phyloP scores from a whole-genome alignment of 75 land plant genomes.

The Azolla pinnata region DNA sequence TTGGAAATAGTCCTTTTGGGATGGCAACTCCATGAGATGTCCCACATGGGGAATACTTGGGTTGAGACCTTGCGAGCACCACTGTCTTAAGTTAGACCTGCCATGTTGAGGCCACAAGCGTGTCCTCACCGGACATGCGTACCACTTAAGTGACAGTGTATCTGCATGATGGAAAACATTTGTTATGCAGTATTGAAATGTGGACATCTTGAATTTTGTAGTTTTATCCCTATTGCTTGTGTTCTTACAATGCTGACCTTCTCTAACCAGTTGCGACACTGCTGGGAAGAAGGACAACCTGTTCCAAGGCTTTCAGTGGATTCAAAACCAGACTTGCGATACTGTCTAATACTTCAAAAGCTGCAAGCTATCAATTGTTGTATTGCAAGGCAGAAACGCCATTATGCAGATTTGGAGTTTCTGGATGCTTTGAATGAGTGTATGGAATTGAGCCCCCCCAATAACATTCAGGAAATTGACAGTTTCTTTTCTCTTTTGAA shows the following conservation, averaged over 20 bases:
- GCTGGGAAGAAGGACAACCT: constrained; percentile 67
- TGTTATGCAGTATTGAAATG: no score
- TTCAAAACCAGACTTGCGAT: constrained; percentile 68
- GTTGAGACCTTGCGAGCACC: no score
- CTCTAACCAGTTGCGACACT: constrained; percentile 72
- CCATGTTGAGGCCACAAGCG: no score
- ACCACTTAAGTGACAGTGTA: no score
- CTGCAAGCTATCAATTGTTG: constrained; percentile 89
- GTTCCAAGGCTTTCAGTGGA: constrained; percentile 69
- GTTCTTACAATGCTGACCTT: no score
- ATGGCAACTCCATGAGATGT: no score
- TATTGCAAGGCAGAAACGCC: constrained; percentile 69
- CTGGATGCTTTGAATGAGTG: constrained; percentile 36
- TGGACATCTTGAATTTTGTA: background rate
- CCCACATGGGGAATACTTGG: no score
- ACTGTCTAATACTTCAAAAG: constrained; percentile 76
- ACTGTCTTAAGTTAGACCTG: no score
- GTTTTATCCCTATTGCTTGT: no score
- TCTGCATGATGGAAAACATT: no score
- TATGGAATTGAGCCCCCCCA: background rate
- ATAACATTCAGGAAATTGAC: background rate
- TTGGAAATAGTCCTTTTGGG: no score
- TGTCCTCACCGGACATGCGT: no score
- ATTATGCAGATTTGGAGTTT: constrained; percentile 34
- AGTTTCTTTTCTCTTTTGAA: background rate